phyloP scores from a whole-genome alignment of 2,329 filamentous ascomycete genomes.

The Sclerotinia glacialis region DNA sequence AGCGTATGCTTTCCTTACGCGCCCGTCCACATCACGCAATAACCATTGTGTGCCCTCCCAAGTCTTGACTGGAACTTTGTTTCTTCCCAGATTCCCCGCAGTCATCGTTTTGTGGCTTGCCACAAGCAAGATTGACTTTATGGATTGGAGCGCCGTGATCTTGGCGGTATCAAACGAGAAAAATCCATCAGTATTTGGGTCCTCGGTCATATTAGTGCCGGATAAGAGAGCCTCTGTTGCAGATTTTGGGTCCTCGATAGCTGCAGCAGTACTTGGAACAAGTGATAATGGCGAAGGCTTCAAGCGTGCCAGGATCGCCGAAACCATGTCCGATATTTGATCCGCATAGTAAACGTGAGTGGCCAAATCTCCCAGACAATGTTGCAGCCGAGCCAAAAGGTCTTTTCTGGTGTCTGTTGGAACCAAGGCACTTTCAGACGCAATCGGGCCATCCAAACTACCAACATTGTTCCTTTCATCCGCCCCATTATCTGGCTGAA shows the following conservation, averaged over 20 bases:
- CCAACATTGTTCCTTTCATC: conserved; percentile 23
- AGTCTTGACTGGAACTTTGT: conserved; percentile 72
- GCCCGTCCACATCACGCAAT: conserved; percentile 71
- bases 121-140: conserved; percentile 78
- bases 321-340: conserved; percentile 92
- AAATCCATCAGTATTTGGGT: conserved; percentile 53
- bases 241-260: conserved; percentile 45
- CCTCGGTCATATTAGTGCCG: conserved; percentile 50
- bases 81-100: conserved; percentile 66
- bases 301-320: conserved; percentile 72
- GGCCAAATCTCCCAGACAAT: conserved; percentile 84
- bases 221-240: conserved; percentile 48
- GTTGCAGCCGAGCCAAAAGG: conserved; percentile 68
- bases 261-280: conserved; percentile 45
- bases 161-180: conserved; percentile 63
- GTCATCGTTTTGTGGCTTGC: conserved; percentile 66
- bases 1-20: conserved; percentile 79
- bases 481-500: conserved; percentile 36
- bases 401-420: conserved; percentile 56
- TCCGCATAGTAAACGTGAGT: conserved; percentile 97
- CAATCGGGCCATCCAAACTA: conserved; percentile 24
- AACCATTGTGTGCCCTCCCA: conserved; percentile 99
- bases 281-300: conserved; percentile 58
- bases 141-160: conserved; percentile 67
- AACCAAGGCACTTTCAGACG: conserved; percentile 43